Evolutionary conservation across 345 rosid genomes (phyloP).

Genomic region (Aegle marmelos): DNA sequence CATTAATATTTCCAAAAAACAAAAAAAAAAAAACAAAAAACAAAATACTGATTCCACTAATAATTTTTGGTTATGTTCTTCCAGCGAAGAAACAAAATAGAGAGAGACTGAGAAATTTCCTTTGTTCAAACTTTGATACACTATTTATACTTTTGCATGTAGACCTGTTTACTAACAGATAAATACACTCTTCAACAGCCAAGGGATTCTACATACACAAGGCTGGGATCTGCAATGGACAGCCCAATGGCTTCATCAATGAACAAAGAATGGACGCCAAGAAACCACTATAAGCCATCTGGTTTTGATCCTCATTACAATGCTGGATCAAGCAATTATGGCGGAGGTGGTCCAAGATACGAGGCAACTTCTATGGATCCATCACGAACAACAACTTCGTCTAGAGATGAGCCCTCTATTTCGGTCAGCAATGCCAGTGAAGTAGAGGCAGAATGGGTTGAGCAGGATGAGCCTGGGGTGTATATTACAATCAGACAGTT

Average conservation of each 20-base stretch:
- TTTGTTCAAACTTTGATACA: not conserved
- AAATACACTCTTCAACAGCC: constrained; percentile 22
- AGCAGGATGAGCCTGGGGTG: constrained; percentile 90
- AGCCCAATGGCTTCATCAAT: constrained; percentile 54
- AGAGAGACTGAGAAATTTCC: not conserved
- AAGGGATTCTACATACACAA: constrained; percentile 81
- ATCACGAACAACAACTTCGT: constrained; percentile 76
- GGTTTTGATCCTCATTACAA: constrained; percentile 35
- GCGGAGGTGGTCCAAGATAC: constrained; percentile 38
- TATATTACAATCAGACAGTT: constrained; percentile 90
- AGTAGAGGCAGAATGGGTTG: constrained; percentile 88
- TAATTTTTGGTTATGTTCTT: not conserved
- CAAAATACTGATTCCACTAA: not conserved
- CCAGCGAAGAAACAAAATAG: no score
- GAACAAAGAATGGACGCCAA: constrained; percentile 67
- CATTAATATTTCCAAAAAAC: not conserved
- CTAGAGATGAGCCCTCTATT: constrained; percentile 85
- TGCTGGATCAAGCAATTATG: constrained; percentile 54
- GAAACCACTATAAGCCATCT: constrained; percentile 57
- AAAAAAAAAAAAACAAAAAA: no score
- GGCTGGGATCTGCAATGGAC: constrained; percentile 70
- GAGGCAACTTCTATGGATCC: constrained; percentile 59
- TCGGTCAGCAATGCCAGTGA: constrained; percentile 91
- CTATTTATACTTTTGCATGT: not conserved
- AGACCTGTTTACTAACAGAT: not conserved